These are phyloP conservation scores for Vitis cinerea DNA, from an alignment of 164 flowering plant species.

Conservation along the genomic window DNA sequence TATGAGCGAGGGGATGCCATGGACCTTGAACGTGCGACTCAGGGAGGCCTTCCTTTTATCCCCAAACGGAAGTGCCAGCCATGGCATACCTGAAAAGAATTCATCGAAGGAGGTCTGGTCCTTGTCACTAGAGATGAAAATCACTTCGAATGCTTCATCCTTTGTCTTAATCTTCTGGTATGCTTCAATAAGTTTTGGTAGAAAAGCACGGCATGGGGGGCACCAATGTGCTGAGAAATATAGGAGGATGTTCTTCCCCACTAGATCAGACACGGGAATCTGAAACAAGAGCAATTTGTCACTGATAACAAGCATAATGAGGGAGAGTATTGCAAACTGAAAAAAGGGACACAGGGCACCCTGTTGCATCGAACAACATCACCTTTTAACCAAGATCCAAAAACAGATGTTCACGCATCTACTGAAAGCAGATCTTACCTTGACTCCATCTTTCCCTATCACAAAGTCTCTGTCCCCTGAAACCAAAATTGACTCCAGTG, in stretches of 20 bases:
- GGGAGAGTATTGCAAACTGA: constrained; percentile 25
- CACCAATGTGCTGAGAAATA: constrained; percentile 82
- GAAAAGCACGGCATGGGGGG: constrained; percentile 66
- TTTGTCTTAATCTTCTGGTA: constrained; percentile 62
- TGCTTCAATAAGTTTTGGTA: constrained; percentile 51
- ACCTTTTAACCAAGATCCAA: no score
- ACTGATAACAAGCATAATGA: background rate
- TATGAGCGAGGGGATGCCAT: constrained; percentile 53
- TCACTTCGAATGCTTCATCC: constrained; percentile 55
- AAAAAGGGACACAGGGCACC: background rate
- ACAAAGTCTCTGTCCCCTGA: constrained; percentile 48
- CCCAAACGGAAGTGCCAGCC: constrained; percentile 73
- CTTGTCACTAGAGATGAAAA: constrained; percentile 60
- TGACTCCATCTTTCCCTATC: constrained; percentile 40
- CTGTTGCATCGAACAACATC: background rate
- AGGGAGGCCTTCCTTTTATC: constrained; percentile 44
- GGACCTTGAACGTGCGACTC: constrained; percentile 44
- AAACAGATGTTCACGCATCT: background rate
- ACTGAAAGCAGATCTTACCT: constrained; percentile 28
- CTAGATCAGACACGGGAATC: constrained; percentile 60
- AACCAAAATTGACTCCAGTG: constrained; percentile 55
- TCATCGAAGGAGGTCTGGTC: constrained; percentile 59
- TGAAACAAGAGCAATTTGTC: constrained; percentile 3
- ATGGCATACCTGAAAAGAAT: constrained; percentile 63
- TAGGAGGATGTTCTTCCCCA: constrained; percentile 61